A percentile compares a stretch with the other conserved stretches of the same genome.
Conservation (phyloP, 768 basidiomycete genomes). For the Dentipellis fragilis region DNA sequence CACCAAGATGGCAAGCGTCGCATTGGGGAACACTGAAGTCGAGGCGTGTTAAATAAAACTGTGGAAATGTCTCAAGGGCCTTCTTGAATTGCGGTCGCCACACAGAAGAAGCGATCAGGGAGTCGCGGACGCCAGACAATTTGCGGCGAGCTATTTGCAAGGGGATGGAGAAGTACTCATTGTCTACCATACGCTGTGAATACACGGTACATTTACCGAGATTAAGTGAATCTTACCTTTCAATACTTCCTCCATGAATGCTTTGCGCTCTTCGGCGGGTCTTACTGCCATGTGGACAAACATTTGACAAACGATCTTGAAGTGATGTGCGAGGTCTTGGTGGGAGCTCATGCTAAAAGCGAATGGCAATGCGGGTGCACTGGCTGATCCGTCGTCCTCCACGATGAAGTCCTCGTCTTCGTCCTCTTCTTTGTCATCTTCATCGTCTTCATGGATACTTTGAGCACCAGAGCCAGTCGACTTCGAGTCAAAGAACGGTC, state of each 20-base stretch:
- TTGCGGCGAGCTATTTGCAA: slow-evolving; percentile 59
- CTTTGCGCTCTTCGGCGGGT: slow-evolving; percentile 36
- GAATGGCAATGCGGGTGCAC: slow-evolving; percentile 43
- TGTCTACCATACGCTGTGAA: slow-evolving; percentile 25
- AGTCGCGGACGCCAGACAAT: slow-evolving; percentile 58
- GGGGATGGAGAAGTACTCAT: slow-evolving; percentile 70
- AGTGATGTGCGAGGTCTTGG: slow-evolving; percentile 68
- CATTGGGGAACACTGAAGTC: slow-evolving; percentile 54
- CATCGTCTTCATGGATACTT: slow-evolving; percentile 28
- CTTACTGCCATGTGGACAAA: slow-evolving; percentile 75
- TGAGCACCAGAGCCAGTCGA: slow-evolving; percentile 15
- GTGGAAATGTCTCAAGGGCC: slow-evolving; percentile 55
- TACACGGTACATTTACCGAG: neutral
- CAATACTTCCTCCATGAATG: slow-evolving; percentile 44
- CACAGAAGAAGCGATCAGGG: slow-evolving; percentile 63
- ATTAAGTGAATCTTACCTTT: slow-evolving; percentile 29
- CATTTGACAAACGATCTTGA: slow-evolving; percentile 83
- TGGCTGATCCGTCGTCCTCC: slow-evolving; percentile 28
- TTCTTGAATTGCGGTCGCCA: slow-evolving; percentile 69
- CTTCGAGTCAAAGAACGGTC: slow-evolving; percentile 9
- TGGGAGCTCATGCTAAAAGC: slow-evolving; percentile 76
- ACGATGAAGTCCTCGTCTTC: slow-evolving; percentile 57
- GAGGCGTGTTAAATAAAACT: slow-evolving; percentile 42
- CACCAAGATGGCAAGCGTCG: slow-evolving; percentile 75
- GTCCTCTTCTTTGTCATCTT: slow-evolving; percentile 18